Evolutionary conservation across 352 stramenopile species (phyloP), one percentile per base, ranked within the genome.

Genomic region (Globisporangium echinulatum): DNA sequence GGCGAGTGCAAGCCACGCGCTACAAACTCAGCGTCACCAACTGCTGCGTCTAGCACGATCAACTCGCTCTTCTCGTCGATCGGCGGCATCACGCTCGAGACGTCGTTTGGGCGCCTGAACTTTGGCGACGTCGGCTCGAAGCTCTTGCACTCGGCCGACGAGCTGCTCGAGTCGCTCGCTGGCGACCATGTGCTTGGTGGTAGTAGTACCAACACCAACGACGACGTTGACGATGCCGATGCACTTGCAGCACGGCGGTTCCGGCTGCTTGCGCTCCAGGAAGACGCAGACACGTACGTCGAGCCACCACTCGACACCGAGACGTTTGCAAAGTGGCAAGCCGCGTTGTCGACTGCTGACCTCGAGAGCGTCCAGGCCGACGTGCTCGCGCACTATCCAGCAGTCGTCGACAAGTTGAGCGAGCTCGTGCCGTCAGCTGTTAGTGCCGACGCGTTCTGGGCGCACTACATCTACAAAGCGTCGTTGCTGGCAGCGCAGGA

Each of bases 391-490:
- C 80, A 87, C 52, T 90, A 88, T 59, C 76, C 80, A 10, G 75
- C 75, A 9, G 78, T 88, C 5, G 64, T 70, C 8, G 54, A 68
- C 10, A 90, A 90, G 50, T 72, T 85, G 9, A 52, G 61, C 4
- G 80, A 87, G 59, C 63, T 90, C 8, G 80, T 90, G 51, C 80
- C 80, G 4, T 79, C 67, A 1, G 56, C 71, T 7, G 64, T 90
- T 17, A 68, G 72, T 15, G 65, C 55, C 3, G 76, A 87, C 17
- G 62, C 74, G 48, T 90, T 90, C 46, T 90, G 80, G 80, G 59
- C 66, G 0, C 72, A 90, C 51, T 90, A 90, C 56, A 72, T 90
- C 33, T 90, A 88, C 71, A 90, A 90, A 61, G 77, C 78, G 17
- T 86, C 77, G 54, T 66, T 87, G 7, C 47, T 90, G 40, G 78